A percentile compares a stretch with the other conserved stretches of the same genome.
These are phyloP conservation scores for Epicoccum sorghinum DNA, from an alignment of 2,329 filamentous ascomycete species.

Conservation along the genomic window DNA sequence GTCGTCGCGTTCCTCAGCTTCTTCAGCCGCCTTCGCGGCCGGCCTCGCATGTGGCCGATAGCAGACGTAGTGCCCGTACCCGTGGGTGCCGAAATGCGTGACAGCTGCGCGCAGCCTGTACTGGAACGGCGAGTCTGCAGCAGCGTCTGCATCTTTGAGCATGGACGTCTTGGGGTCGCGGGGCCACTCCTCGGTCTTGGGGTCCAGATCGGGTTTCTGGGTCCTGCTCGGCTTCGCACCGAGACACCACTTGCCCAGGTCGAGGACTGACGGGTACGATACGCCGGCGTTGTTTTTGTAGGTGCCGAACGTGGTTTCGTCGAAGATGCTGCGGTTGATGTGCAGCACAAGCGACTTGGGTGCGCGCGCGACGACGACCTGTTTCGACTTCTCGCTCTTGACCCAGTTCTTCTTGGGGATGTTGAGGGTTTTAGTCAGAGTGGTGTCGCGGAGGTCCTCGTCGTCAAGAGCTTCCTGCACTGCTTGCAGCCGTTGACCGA, in stretches of 20 bases:
- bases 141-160: constrained; percentile 57
- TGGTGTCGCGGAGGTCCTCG: constrained; percentile 71
- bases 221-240: constrained; percentile 57
- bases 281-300: constrained; percentile 85
- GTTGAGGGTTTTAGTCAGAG: constrained; percentile 53
- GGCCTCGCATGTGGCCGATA: constrained; percentile 71
- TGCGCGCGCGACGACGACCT: constrained; percentile 81
- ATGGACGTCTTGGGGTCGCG: constrained; percentile 73
- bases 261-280: constrained; percentile 73
- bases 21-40: constrained; percentile 3
- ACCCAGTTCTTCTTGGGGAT: constrained; percentile 68
- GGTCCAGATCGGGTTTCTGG: constrained; percentile 37
- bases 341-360: constrained; percentile 84
- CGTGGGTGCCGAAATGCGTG: constrained; percentile 87
- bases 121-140: constrained; percentile 49
- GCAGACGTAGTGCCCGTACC: constrained; percentile 95
- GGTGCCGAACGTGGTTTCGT: constrained; percentile 78
- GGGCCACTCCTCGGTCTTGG: constrained; percentile 68
- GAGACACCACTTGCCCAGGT: constrained; percentile 85
- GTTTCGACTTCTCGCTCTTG: constrained; percentile 83
- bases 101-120: constrained; percentile 85
- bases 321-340: constrained; percentile 89
- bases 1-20: constrained; percentile 5
- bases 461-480: constrained; percentile 76
- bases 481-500: constrained; percentile 63